Evolutionary conservation across 148 eudicot genomes (phyloP).

Genomic region (Pouteria glomerata): DNA sequence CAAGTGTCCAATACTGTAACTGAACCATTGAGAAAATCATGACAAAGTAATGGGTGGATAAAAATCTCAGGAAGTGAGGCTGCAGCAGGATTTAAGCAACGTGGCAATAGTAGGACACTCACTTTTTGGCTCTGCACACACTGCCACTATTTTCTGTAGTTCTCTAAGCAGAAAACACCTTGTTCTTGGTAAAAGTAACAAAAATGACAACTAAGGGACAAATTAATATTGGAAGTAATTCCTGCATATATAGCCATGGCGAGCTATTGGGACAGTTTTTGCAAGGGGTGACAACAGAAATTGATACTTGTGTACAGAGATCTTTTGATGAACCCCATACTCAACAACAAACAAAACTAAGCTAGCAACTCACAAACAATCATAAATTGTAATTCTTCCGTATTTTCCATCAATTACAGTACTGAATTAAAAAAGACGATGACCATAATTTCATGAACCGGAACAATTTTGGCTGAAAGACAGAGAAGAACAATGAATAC

Average conservation of each 20-base stretch:
- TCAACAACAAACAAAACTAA: not conserved
- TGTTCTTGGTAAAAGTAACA: no score
- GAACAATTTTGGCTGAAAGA: not conserved
- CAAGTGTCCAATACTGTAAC: not conserved
- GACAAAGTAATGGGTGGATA: not conserved
- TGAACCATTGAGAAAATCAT: no score
- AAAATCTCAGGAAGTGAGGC: not conserved
- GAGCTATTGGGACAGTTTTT: no score
- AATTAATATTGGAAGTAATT: no score
- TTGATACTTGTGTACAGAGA: not conserved
- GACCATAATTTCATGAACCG: not conserved
- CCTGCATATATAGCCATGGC: no score
- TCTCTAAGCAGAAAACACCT: no score
- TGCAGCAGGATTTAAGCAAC: not conserved
- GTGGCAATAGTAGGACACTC: not conserved
- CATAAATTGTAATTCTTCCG: not conserved
- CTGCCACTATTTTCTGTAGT: no score
- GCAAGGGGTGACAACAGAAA: not conserved
- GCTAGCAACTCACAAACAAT: no score
- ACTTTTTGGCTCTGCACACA: no score
- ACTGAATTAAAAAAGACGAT: not conserved
- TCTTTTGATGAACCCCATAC: not conserved
- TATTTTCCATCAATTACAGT: not conserved
- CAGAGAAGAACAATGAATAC: constrained; percentile 15
- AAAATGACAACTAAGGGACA: no score